phyloP scores from a whole-genome alignment of 192 early-diverging fungal species.

The Cladochytrium replicatum region DNA sequence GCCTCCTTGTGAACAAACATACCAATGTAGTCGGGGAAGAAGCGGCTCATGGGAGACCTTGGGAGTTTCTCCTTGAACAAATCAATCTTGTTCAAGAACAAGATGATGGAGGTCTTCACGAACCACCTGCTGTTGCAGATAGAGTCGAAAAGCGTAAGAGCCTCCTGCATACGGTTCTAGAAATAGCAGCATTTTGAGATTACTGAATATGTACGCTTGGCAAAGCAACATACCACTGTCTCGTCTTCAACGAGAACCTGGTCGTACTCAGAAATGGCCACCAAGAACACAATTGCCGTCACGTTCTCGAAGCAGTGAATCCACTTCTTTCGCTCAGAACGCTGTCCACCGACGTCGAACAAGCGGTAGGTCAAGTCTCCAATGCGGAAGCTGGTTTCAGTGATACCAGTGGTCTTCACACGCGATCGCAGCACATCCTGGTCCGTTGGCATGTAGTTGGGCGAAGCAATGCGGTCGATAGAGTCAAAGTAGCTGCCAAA shows the following conservation, averaged over 20 bases:
- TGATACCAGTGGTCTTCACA: slow-evolving; percentile 96
- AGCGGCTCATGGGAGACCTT: slow-evolving; percentile 69
- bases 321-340: slow-evolving; percentile 98
- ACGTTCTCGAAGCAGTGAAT: slow-evolving; percentile 98
- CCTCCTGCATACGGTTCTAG: slow-evolving; percentile 91
- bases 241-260: slow-evolving; percentile 93
- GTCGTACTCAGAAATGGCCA: slow-evolving; percentile 95
- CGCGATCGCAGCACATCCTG: slow-evolving; percentile 95
- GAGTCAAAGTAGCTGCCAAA: slow-evolving; percentile 77
- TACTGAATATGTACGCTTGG: background rate
- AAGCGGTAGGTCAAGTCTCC: slow-evolving; percentile 89
- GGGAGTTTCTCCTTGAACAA: slow-evolving; percentile 85
- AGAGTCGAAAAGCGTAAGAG: slow-evolving; percentile 93
- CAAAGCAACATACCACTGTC: slow-evolving; percentile 56
- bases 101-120: slow-evolving; percentile 91
- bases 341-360: slow-evolving; percentile 97
- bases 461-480: slow-evolving; percentile 72
- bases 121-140: slow-evolving; percentile 98
- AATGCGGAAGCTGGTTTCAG: slow-evolving; percentile 86
- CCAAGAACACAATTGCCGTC: slow-evolving; percentile 89
- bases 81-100: slow-evolving; percentile 99
- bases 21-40: slow-evolving; percentile 78
- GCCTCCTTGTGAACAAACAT: slow-evolving; percentile 40
- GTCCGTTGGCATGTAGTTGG: slow-evolving; percentile 79
- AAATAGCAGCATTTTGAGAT: background rate